Evolutionary conservation across 768 basidiomycete species (phyloP).

Genomic region (Cubamyces lactineus): DNA sequence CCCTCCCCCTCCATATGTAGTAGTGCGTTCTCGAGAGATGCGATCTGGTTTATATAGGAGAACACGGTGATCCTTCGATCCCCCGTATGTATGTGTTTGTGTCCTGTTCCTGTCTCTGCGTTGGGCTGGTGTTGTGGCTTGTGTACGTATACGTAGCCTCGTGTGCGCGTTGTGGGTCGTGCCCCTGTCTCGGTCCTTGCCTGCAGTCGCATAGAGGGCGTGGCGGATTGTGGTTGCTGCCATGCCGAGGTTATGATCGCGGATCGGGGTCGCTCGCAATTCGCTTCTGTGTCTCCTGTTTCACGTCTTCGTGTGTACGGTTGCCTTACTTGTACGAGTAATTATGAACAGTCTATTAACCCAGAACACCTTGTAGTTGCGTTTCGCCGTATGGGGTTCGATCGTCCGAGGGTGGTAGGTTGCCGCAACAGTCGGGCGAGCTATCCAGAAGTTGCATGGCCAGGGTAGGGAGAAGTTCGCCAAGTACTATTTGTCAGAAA

Average conservation of each 20-base stretch:
- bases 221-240: background rate
- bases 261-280: background rate
- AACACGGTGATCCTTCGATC: background rate
- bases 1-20: background rate
- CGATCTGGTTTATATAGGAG: background rate
- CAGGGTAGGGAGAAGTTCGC: no score
- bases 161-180: background rate
- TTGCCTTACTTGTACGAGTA: background rate
- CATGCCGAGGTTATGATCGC: background rate
- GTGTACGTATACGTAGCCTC: constrained; percentile 3
- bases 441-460: no score
- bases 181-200: background rate
- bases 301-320: background rate
- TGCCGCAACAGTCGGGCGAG: no score
- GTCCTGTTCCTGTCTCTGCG: background rate
- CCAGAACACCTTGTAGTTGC: background rate
- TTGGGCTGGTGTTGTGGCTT: background rate
- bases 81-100: background rate
- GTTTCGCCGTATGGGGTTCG: no score
- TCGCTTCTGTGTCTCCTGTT: background rate
- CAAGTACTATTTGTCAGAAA: no score
- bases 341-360: background rate
- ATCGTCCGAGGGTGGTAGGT: no score
- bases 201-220: constrained; percentile 1
- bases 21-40: constrained; percentile 3